Evolutionary conservation across 2,329 filamentous ascomycete species (phyloP), one percentile per base, ranked within the genome.

Genomic region (Sporothrix phasma): DNA sequence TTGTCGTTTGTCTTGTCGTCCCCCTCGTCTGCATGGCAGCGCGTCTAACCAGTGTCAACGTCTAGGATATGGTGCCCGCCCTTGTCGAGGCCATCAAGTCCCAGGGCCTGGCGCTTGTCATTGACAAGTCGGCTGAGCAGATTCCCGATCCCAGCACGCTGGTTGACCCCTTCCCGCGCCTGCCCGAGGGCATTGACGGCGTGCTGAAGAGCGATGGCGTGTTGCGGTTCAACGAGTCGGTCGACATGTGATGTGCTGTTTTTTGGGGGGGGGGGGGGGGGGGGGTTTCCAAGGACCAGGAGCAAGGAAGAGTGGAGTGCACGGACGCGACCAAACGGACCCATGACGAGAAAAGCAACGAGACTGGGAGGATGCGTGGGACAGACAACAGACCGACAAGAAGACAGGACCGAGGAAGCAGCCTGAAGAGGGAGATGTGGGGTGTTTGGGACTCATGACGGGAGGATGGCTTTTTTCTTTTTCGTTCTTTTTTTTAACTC

Each of bases 41-140:
- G n/a, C n/a, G 45, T 17, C 59, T 61, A 49, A 43, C 56, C 46
- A 34, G n/a, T n/a, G n/a, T 46, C 45, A 10, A 51, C 66, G 22
- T 29, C 7, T 39, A 96, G 92, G 90, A 95, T 67, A 91, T 96
- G 79, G 92, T 97, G 8, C 94, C 94, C 0, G 90, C 92, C 2
- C 82, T 99, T 54, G 87, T 96, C 62, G 90, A 95, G 69, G 90
- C 92, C 2, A 93, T 99, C 77, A 97, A 97, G 76, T 91, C 92
- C 29, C 89, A 96, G 58, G 93, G 94, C 29, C 81, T 99, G 60
- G 93, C 96, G 5, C 83, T 99, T 43, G 92, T 99, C 17, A 88
- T 90, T 61, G 93, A 99, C 73, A 90, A 89, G 69, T 90, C 89
- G 5, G 82, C 85, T 64, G 84, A 87, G 67, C 70, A 74, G 59